Conservation (phyloP, 192 early-diverging fungal genomes). For the Geranomyces variabilis region DNA sequence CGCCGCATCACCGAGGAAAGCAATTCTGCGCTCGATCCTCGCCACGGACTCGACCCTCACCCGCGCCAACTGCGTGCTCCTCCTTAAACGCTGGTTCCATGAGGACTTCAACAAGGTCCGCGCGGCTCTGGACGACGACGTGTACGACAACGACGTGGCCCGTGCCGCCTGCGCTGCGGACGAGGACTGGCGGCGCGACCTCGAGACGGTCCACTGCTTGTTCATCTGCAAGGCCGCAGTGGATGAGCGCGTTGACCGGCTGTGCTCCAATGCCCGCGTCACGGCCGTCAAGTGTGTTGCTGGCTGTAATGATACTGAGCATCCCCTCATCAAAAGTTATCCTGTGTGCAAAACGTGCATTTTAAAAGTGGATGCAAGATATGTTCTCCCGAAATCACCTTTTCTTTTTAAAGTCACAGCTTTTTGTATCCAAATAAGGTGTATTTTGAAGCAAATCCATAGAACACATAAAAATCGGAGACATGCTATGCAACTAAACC, state of each 20-base stretch:
- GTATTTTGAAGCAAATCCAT: too few relatives aligned
- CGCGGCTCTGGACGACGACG: constrained; percentile 38
- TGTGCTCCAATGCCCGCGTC: too few relatives aligned
- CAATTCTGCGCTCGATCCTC: constrained; percentile 67
- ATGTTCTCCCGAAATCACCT: too few relatives aligned
- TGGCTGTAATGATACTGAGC: too few relatives aligned
- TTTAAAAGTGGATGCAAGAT: too few relatives aligned
- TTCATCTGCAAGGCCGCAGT: constrained; percentile 31
- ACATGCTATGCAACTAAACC: too few relatives aligned
- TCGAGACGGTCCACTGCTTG: constrained; percentile 48
- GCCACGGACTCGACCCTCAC: constrained; percentile 46
- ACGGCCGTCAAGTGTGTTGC: too few relatives aligned
- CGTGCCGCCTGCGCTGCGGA: neutral
- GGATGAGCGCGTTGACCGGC: constrained; percentile 39
- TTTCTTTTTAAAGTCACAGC: too few relatives aligned
- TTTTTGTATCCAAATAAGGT: too few relatives aligned
- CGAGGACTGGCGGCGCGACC: constrained; percentile 22
- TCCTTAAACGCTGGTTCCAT: constrained; percentile 69
- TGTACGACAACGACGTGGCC: constrained; percentile 58
- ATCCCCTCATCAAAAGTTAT: too few relatives aligned
- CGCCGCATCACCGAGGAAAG: constrained; percentile 80
- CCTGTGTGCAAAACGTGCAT: too few relatives aligned
- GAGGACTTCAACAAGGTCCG: constrained; percentile 49
- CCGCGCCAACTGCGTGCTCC: constrained; percentile 53
- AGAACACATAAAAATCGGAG: too few relatives aligned